Evolutionary conservation across 2,329 filamentous ascomycete genomes (phyloP), one percentile per base, ranked within the genome.

Genomic region (Shiraia bambusicola): DNA sequence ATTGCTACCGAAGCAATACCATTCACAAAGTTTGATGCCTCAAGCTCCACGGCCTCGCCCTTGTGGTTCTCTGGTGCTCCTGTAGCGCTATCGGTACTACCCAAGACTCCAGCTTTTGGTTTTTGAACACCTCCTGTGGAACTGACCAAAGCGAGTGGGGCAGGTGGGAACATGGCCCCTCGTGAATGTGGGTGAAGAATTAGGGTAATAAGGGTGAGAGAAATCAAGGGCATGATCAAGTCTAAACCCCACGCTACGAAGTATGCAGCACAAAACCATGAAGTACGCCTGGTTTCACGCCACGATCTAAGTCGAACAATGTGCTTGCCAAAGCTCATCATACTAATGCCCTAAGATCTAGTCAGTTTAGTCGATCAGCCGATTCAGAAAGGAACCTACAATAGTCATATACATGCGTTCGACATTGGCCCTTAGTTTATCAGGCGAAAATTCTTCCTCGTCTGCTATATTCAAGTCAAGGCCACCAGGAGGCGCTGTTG

Each of bases 371-470:
- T 30, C n/a, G 12, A 11, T 29, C 4, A n/a, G 15, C 12, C 3
- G 5, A 14, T 12, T 15, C 14, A 17, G 10, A 27, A 19, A 29
- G 3, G 24, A 11, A 44, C 66, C 43, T 62, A 67, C 73, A 0
- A 94, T 81, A 0, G 85, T 88, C 77, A 89, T 90, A 63, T 94
- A 94, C 9, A 93, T 72, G 11, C 89, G 77, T 68, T 94, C 89
- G 3, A 93, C 64, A 38, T 86, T 89, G 2, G 84, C 81, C 9
- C 88, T 78, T 31, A 94, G 72, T 69, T 93, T 93, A 59, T 93
- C 88, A 0, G 88, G 88, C 0, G 86, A 88, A 64, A 93, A 93
- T 42, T 91, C 86, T 52, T 93, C 88, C 39, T 92, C 84, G 28
- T 90, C 84, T 4, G 87, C 84, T 41, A 88, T 84, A 54, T 90